phyloP scores from a whole-genome alignment of 345 rosid genomes.

The Eutrema heterophyllum region DNA sequence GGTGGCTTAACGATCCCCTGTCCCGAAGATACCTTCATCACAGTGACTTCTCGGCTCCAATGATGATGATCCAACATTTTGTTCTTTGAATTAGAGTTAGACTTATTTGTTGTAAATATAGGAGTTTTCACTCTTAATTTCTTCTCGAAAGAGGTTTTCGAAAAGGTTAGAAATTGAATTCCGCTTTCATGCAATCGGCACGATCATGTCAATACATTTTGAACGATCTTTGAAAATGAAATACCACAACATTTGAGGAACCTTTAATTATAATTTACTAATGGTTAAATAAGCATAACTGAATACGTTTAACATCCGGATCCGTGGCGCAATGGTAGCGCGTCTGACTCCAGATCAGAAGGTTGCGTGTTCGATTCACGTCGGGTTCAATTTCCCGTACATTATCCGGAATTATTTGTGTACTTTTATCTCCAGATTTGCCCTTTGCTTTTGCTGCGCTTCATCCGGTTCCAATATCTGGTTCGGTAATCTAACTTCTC shows the following conservation, averaged over 20 bases:
- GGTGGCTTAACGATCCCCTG: too few relatives aligned
- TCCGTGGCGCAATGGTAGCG: constrained; percentile 99
- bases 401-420: background rate
- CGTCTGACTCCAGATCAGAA: constrained; percentile 99
- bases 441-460: background rate
- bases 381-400: constrained; percentile 23
- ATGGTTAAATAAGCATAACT: too few relatives aligned
- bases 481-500: background rate
- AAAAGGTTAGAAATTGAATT: background rate
- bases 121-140: background rate
- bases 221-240: background rate
- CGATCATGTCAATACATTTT: background rate
- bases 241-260: background rate
- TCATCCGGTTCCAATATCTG: background rate
- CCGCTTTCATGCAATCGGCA: background rate
- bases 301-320: constrained; percentile 31
- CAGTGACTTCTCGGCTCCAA: constrained; percentile 28
- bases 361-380: constrained; percentile 69
- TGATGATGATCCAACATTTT: background rate
- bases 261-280: background rate
- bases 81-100: background rate
- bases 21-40: constrained; percentile 38
- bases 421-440: background rate
- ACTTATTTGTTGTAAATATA: background rate
- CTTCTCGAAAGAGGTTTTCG: background rate